A percentile compares a stretch with the other conserved stretches of the same genome.
Conservation (phyloP, 2,329 filamentous ascomycete genomes). For the Cercospora citrullina region DNA sequence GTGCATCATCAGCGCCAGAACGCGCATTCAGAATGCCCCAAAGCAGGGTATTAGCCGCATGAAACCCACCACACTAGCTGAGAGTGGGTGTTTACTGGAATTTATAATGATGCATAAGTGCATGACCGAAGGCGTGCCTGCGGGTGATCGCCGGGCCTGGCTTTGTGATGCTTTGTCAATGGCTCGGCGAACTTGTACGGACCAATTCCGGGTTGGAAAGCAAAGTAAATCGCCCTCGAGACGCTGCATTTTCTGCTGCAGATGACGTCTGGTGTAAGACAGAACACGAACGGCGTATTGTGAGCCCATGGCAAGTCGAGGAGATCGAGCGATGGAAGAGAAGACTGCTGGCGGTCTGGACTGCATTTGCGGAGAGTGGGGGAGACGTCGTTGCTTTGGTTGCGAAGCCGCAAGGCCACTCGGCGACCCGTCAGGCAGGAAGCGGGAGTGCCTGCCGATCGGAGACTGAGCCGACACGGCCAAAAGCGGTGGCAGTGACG, state of each 20-base stretch:
- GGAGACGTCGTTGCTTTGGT: background rate
- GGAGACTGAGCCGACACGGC: background rate
- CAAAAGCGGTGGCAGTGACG: background rate
- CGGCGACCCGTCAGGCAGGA: background rate
- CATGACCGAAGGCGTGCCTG: background rate
- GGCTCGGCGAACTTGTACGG: background rate
- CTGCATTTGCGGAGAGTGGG: too few relatives aligned
- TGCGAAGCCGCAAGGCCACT: background rate
- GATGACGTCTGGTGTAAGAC: background rate
- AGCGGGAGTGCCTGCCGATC: background rate
- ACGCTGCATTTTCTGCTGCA: background rate
- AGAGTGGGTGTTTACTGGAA: background rate
- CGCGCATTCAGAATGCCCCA: background rate
- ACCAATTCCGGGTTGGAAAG: background rate
- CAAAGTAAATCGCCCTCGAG: background rate
- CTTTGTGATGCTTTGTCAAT: conserved; percentile 13
- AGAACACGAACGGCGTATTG: background rate
- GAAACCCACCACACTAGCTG: background rate
- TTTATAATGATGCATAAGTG: conserved; percentile 13
- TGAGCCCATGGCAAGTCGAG: background rate
- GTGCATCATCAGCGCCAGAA: conserved; percentile 3
- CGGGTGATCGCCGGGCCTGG: background rate
- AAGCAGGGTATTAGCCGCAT: background rate
- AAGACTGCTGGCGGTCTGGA: background rate
- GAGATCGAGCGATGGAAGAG: background rate